phyloP scores from a whole-genome alignment of 495 filamentous ascomycete genomes.

The Sabuloglossum arenarium region DNA sequence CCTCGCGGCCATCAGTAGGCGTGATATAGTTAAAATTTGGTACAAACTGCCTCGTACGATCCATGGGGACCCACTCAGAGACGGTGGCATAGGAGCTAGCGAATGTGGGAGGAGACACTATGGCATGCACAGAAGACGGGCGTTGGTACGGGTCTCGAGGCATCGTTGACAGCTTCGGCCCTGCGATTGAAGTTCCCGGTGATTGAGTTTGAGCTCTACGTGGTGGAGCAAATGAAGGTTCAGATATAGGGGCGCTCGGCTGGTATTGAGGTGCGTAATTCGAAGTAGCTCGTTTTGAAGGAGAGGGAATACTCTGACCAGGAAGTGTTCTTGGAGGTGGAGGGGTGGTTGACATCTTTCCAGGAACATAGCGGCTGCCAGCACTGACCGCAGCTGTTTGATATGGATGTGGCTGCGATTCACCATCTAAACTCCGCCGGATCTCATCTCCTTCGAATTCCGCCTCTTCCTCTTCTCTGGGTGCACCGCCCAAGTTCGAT shows the following conservation, averaged over 20 bases:
- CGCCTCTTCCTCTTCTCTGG: conserved; percentile 15
- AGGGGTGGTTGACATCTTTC: neutral
- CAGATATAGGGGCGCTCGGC: conserved; percentile 11
- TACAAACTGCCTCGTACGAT: conserved; percentile 15
- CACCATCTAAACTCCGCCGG: neutral
- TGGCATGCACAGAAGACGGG: conserved; percentile 46
- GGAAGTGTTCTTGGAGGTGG: neutral
- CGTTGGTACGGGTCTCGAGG: conserved; percentile 34
- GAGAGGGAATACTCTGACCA: neutral
- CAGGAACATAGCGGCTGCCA: neutral
- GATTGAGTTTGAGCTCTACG: conserved; percentile 74
- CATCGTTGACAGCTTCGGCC: conserved; percentile 23
- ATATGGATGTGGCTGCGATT: neutral
- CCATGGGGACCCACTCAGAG: neutral
- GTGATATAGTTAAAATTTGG: conserved; percentile 31
- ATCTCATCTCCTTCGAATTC: neutral
- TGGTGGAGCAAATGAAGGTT: conserved; percentile 27
- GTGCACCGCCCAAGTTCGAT: conserved; percentile 10
- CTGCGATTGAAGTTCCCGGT: conserved; percentile 35
- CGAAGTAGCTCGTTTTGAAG: conserved; percentile 14
- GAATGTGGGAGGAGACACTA: conserved; percentile 26
- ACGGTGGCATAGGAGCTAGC: neutral
- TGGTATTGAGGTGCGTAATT: conserved; percentile 19
- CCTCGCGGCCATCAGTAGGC: conserved; percentile 61
- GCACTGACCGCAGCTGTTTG: neutral